Base-by-base conservation (phyloP, 2,329 filamentous ascomycete genomes). In the Sclerotinia subarctica region DNA sequence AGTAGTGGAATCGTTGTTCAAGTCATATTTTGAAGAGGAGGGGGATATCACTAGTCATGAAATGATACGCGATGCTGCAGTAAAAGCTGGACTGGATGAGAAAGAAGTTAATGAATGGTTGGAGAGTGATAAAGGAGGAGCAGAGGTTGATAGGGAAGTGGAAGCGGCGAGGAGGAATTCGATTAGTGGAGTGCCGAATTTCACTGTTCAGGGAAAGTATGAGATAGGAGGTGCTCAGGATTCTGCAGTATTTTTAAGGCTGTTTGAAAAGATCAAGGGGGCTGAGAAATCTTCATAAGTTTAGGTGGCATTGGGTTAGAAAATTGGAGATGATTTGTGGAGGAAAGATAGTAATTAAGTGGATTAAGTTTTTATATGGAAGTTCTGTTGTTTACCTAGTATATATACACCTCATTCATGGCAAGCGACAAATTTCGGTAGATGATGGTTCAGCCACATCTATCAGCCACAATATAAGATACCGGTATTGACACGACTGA, bases 201-300 rank as follows among this genome's bases (percentile, higher is more conserved):
- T 92, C 76, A 87, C 87, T 17, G 85, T 95, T 70, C 89, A 94
- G 74, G 88, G 82, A 1, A 82, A 81, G 72, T 89, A 87, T 77
- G 85, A 88, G 72, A 78, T 94, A 42, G 84, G 87, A 38, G 92
- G 91, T 1, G 91, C 91, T 1, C 88, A 93, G 79, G 90, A 93
- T 69, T 83, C 88, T 2, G 81, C 82, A 57, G 84, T 83, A 1
- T 94, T 94, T 75, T 77, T 91, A 70, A 82, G 87, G 73, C 79
- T 89, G 59, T 90, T 94, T 77, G 81, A 87, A 70, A 81, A 83
- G 74, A 82, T 87, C 52, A 75, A 76, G 74, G 72, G 76, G 73
- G 69, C 74, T 75, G 75, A 78, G 56, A 67, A 69, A 32, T 63
- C 56, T 10, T 64, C 69, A 44, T 73, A 70, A 64, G 72, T 66